Conservation (phyloP, 257 asterid species). For the Solanum virginianum region DNA sequence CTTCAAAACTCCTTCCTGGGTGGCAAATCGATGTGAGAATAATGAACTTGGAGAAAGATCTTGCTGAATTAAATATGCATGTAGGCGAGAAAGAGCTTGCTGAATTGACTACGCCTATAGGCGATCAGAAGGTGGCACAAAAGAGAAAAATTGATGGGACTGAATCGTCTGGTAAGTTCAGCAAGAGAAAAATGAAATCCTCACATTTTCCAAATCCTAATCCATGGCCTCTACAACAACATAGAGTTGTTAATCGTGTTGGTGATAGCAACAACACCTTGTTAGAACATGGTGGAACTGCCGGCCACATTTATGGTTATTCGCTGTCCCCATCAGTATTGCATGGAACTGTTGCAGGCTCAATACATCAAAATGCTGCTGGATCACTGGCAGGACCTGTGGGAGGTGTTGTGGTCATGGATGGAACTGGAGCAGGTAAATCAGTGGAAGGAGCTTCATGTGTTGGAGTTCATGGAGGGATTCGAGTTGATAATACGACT, state of each 20-base stretch:
- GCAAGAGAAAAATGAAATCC: slow-evolving; percentile 38
- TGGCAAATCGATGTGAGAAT: slow-evolving; percentile 64
- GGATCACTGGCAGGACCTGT: neutral
- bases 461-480: neutral
- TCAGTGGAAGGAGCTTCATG: neutral
- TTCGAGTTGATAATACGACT: neutral
- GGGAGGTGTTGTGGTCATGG: neutral
- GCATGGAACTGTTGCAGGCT: neutral
- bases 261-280: neutral
- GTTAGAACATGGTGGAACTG: neutral
- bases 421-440: neutral
- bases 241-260: slow-evolving; percentile 1
- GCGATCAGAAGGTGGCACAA: slow-evolving; percentile 16
- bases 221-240: slow-evolving; percentile 26
- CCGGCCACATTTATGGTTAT: neutral
- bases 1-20: slow-evolving; percentile 48
- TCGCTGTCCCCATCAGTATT: neutral
- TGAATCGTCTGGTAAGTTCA: slow-evolving; percentile 9
- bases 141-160: slow-evolving; percentile 47
- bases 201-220: slow-evolving; percentile 12
- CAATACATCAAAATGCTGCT: neutral
- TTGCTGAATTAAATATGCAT: neutral
- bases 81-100: slow-evolving; percentile 6
- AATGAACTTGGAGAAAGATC: slow-evolving; percentile 37
- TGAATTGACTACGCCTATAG: slow-evolving; percentile 5